phyloP scores from a whole-genome alignment of 164 flowering plant genomes.

The Nymphaea thermarum region DNA sequence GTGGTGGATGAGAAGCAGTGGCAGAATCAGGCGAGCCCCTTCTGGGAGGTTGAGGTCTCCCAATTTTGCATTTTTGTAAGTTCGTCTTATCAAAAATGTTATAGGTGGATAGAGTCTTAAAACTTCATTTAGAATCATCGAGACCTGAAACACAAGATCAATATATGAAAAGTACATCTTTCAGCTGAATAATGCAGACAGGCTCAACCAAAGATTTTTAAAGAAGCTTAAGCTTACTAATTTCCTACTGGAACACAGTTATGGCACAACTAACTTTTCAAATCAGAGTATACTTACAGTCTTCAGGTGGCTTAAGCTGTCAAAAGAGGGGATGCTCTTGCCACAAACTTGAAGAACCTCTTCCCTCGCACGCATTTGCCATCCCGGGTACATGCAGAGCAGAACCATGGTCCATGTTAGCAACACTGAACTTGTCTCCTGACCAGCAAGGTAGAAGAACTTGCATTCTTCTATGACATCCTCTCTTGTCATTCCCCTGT shows the following conservation, averaged over 20 bases:
- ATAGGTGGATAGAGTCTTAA: slow-evolving; percentile 39
- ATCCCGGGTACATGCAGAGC: not conserved
- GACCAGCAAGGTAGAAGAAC: slow-evolving; percentile 1
- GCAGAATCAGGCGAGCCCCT: slow-evolving; percentile 5
- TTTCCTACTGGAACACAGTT: not conserved
- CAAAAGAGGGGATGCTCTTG: slow-evolving; percentile 2
- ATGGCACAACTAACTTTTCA: not conserved
- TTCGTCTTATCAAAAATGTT: not conserved
- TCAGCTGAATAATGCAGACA: not conserved
- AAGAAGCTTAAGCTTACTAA: not conserved
- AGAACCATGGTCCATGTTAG: slow-evolving; percentile 1
- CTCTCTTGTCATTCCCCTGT: not conserved
- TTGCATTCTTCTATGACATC: slow-evolving; percentile 3
- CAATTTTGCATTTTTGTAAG: slow-evolving; percentile 2
- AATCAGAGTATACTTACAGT: slow-evolving; percentile 7
- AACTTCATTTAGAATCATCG: slow-evolving; percentile 44
- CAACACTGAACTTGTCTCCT: slow-evolving; percentile 1
- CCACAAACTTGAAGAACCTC: slow-evolving; percentile 8
- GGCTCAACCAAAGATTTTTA: not conserved
- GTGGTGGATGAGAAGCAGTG: slow-evolving; percentile 7
- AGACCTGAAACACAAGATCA: slow-evolving; percentile 19
- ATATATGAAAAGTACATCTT: not conserved
- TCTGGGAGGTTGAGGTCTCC: slow-evolving; percentile 6
- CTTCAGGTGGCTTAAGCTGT: slow-evolving; percentile 12
- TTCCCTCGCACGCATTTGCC: slow-evolving; percentile 2